These are phyloP conservation scores for Candida khao-thaluensis DNA, from an alignment of 805 yeast species.

Conservation along the genomic window DNA sequence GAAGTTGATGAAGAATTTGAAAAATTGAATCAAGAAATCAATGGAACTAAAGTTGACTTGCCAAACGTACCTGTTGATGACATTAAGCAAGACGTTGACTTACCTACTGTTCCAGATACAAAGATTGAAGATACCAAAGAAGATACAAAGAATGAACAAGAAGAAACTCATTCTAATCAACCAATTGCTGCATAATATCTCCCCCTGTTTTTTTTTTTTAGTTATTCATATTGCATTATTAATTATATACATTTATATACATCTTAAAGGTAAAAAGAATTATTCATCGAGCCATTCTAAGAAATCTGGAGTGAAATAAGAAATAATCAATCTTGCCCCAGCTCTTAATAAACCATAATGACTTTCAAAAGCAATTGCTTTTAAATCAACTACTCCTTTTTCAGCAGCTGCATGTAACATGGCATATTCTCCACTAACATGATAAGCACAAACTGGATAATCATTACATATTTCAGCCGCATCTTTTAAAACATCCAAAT, in stretches of 20 bases:
- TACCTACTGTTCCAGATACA: conserved; percentile 9
- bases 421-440: conserved; percentile 95
- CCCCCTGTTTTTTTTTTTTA: neutral
- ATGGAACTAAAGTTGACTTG: conserved; percentile 15
- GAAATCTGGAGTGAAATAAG: conserved; percentile 94
- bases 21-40: conserved; percentile 46
- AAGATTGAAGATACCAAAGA: neutral
- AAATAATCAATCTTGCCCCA: conserved; percentile 87
- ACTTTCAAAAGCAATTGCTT: conserved; percentile 78
- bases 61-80: conserved; percentile 8
- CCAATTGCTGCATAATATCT: conserved; percentile 8
- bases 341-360: conserved; percentile 93
- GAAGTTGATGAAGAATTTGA: conserved; percentile 68
- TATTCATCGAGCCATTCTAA: conserved; percentile 72
- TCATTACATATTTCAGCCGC: conserved; percentile 80
- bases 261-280: neutral
- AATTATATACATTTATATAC: conserved; percentile 1
- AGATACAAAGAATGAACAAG: neutral
- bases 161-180: neutral
- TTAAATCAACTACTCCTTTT: conserved; percentile 85
- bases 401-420: conserved; percentile 99
- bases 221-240: conserved; percentile 1
- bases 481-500: conserved; percentile 85
- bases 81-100: conserved; percentile 1
- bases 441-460: conserved; percentile 91